Evolutionary conservation across 768 basidiomycete species (phyloP).

Genomic region (Pleurotus sapidus): DNA sequence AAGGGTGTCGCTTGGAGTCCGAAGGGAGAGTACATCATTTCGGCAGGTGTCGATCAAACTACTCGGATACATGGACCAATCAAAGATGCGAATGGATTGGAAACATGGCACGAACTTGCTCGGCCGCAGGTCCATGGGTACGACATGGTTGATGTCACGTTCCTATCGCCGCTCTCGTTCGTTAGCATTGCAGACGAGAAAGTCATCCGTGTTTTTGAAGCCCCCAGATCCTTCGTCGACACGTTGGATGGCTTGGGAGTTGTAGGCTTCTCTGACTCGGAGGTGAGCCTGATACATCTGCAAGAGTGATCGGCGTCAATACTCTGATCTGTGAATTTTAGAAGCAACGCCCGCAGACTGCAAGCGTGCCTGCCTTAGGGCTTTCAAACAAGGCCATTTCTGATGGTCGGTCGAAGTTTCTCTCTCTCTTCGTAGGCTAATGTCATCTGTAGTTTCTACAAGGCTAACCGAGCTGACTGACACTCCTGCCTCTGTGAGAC

Average conservation of each 20-base stretch:
- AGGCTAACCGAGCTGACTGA: background rate
- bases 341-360: conserved; percentile 67
- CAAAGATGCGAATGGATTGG: conserved; percentile 5
- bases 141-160: conserved; percentile 78
- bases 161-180: conserved; percentile 74
- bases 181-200: conserved; percentile 96
- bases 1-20: conserved; percentile 87
- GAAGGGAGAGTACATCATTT: conserved; percentile 80
- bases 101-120: conserved; percentile 78
- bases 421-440: too few relatives aligned
- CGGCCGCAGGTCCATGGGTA: conserved; percentile 98
- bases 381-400: conserved; percentile 90
- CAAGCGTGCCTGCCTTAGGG: conserved; percentile 90
- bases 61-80: conserved; percentile 76
- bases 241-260: conserved; percentile 50
- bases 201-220: conserved; percentile 90
- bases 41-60: conserved; percentile 90
- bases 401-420: conserved; percentile 42
- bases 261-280: conserved; percentile 42
- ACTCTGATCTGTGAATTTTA: conserved; percentile 19
- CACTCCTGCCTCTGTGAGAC: conserved; percentile 9
- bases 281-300: conserved; percentile 34
- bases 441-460: background rate
- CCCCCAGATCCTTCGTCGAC: conserved; percentile 77
- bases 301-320: conserved; percentile 6